Evolutionary conservation across 2,329 filamentous ascomycete genomes (phyloP).

Genomic region (Monilinia laxa): DNA sequence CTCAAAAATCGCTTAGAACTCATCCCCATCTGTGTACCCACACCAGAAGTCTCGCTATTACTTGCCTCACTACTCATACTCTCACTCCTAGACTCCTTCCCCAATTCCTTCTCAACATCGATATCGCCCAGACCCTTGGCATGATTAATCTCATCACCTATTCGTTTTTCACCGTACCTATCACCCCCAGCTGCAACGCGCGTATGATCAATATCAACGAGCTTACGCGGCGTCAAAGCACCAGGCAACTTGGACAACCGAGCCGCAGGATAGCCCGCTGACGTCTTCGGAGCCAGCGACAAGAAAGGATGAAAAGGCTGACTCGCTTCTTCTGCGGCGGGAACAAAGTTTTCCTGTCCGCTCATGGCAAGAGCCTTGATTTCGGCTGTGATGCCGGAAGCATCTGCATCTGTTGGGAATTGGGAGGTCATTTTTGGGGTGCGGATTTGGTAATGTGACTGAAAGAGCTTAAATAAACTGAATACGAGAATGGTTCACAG

Average conservation of each 20-base stretch:
- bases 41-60: slow-evolving; percentile 13
- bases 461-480: slow-evolving; percentile 8
- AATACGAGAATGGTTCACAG: slow-evolving; percentile 8
- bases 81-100: slow-evolving; percentile 10
- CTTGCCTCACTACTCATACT: slow-evolving; percentile 18
- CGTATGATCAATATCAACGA: slow-evolving; percentile 25
- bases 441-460: slow-evolving; percentile 20
- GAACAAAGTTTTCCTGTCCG: slow-evolving; percentile 29
- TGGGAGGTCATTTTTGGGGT: slow-evolving; percentile 14
- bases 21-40: slow-evolving; percentile 16
- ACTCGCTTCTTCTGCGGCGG: slow-evolving; percentile 27
- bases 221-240: slow-evolving; percentile 22
- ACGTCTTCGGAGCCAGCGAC: slow-evolving; percentile 35
- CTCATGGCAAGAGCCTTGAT: slow-evolving; percentile 24
- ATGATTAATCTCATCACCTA: slow-evolving; percentile 19
- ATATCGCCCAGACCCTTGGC: slow-evolving; percentile 4
- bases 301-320: slow-evolving; percentile 32
- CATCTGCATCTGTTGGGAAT: slow-evolving; percentile 17
- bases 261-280: slow-evolving; percentile 33
- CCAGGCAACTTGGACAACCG: background rate
- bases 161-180: slow-evolving; percentile 28
- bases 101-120: background rate
- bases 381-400: slow-evolving; percentile 20
- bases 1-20: slow-evolving; percentile 33
- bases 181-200: background rate